These are phyloP conservation scores for Epichloe sibirici DNA, from an alignment of 2,329 filamentous ascomycete species.

Conservation along the genomic window DNA sequence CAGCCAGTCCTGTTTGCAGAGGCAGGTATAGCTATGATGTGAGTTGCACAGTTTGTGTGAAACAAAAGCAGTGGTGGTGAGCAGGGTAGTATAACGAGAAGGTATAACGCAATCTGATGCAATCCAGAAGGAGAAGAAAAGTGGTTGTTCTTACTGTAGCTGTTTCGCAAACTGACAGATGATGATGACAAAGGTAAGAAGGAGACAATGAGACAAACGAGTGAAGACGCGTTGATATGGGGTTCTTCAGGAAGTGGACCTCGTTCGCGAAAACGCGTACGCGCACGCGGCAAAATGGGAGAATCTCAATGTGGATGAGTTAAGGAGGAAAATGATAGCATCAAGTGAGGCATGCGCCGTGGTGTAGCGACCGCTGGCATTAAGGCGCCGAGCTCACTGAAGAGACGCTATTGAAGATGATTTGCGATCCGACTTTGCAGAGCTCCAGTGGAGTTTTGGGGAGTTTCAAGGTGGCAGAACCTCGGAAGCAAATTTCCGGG, in stretches of 20 bases:
- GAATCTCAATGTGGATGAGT: neutral
- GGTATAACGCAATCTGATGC: neutral
- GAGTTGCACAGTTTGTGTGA: neutral
- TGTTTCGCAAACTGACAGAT: neutral
- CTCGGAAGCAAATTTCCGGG: constrained; percentile 2
- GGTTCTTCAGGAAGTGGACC: neutral
- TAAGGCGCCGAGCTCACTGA: constrained; percentile 3
- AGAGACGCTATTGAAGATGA: constrained; percentile 4
- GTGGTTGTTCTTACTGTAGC: constrained; percentile 2
- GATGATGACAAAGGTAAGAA: constrained; percentile 1
- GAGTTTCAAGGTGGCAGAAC: constrained; percentile 8
- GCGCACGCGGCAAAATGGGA: neutral
- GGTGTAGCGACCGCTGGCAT: constrained; percentile 3
- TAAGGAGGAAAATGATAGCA: neutral
- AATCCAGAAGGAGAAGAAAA: neutral
- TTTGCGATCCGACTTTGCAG: constrained; percentile 2
- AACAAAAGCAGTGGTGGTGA: neutral
- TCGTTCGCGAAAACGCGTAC: neutral
- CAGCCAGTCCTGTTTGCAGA: neutral
- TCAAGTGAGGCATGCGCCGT: neutral
- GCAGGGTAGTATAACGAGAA: neutral
- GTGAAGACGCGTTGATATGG: neutral
- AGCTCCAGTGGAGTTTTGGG: constrained; percentile 8
- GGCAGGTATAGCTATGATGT: neutral
- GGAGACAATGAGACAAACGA: neutral